Percentiles rank a stretch among this genome's conserved stretches.
Conservation (phyloP, 1,284 basidiomycete species). For the Phenoliferia sp. region DNA sequence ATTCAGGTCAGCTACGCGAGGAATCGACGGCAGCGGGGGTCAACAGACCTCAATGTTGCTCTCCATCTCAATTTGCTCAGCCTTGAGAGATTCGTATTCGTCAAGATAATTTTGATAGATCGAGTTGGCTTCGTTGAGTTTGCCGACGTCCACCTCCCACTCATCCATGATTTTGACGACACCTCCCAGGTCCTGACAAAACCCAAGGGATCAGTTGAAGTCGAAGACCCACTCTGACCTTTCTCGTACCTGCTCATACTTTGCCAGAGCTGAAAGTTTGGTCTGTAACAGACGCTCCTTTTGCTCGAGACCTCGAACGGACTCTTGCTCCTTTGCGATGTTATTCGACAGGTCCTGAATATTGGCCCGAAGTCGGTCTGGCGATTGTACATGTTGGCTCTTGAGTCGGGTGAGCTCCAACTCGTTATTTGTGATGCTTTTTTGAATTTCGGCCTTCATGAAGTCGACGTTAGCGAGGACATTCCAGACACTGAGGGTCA, state of each 20-base stretch:
- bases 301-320: slow-evolving; percentile 15
- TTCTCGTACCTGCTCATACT: slow-evolving; percentile 24
- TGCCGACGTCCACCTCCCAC: slow-evolving; percentile 29
- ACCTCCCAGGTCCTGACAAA: slow-evolving; percentile 23
- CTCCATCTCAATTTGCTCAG: slow-evolving; percentile 27
- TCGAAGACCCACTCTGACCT: no score
- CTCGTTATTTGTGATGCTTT: not conserved
- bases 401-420: slow-evolving; percentile 15
- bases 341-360: slow-evolving; percentile 17
- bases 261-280: slow-evolving; percentile 21
- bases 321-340: slow-evolving; percentile 17
- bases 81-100: slow-evolving; percentile 18
- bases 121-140: slow-evolving; percentile 21
- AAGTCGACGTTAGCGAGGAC: not conserved
- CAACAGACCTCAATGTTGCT: slow-evolving; percentile 20
- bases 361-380: slow-evolving; percentile 15
- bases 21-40: not conserved
- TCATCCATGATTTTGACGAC: slow-evolving; percentile 33
- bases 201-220: no score
- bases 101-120: slow-evolving; percentile 22
- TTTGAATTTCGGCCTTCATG: not conserved
- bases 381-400: slow-evolving; percentile 22
- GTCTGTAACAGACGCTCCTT: slow-evolving; percentile 22
- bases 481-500: not conserved
- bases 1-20: not conserved